Percentiles rank a stretch among this genome's conserved stretches.
Evolutionary conservation across 106 monocot species (phyloP).

Genomic region (Apostasia shenzhenica): DNA sequence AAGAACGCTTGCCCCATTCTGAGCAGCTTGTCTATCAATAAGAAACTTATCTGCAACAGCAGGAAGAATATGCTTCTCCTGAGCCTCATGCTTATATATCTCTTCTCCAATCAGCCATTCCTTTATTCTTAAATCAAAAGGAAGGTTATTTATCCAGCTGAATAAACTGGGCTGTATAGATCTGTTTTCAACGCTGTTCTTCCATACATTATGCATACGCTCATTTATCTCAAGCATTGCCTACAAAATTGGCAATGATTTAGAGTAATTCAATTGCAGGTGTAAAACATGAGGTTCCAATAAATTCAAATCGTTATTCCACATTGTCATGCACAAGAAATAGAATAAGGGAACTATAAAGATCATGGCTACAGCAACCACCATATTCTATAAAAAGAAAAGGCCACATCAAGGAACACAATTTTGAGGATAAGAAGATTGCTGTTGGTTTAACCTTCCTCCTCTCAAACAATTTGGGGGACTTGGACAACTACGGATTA

Average conservation of each 20-base stretch:
- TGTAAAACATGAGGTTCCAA: too few species aligned
- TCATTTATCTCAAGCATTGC: slow-evolving; percentile 97
- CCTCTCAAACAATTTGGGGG: too few species aligned
- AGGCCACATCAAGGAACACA: too few species aligned
- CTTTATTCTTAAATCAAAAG: slow-evolving; percentile 80
- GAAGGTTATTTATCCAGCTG: slow-evolving; percentile 66
- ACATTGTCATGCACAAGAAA: too few species aligned
- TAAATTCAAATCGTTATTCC: too few species aligned
- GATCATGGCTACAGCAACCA: too few species aligned
- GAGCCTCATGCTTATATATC: slow-evolving; percentile 65
- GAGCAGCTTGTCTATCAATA: slow-evolving; percentile 52
- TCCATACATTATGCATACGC: slow-evolving; percentile 87
- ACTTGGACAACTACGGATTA: too few species aligned
- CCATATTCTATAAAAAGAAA: too few species aligned
- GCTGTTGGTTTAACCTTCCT: too few species aligned
- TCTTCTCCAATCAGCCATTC: slow-evolving; percentile 97
- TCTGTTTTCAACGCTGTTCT: slow-evolving; percentile 44
- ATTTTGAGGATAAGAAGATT: too few species aligned
- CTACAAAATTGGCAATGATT: slow-evolving; percentile 20
- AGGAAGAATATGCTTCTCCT: slow-evolving; percentile 76
- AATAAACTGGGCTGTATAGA: slow-evolving; percentile 36
- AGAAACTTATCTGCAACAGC: slow-evolving; percentile 94
- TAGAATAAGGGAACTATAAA: too few species aligned
- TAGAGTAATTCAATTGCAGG: too few species aligned
- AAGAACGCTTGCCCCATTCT: slow-evolving; percentile 77